Base-by-base conservation (phyloP, 2,329 filamentous ascomycete genomes). In the Ophiostoma triangulosporum region DNA sequence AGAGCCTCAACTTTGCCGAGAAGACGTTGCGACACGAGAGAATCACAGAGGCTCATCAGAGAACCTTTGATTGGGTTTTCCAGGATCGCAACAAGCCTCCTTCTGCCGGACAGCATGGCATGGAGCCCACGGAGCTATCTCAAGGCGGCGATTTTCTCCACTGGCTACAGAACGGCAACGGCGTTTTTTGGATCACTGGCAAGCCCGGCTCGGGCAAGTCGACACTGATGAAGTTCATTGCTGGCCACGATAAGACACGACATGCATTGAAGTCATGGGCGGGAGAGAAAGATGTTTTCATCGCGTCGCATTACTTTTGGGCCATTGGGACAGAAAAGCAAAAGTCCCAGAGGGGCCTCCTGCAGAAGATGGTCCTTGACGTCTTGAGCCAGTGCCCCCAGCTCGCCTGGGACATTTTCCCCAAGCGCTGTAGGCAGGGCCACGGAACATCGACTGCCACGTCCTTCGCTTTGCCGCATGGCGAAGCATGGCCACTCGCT, bases 161-260 rank as follows among this genome's bases (percentile, higher is more conserved):
- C 15, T 54, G 52, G 53, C 50, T 54, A 3, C 14, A 48, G 32
- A 48, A 29, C 8, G 53, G 53, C n/a, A 22, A 11, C 24, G 53
- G 49, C 24, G 20, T n/a, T 3, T 56, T 54, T 32, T 54, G 51
- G 51, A 48, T 56, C 48, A 51, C 22, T 22, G 55, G 55, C 12
- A 54, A 54, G 24, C 20, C 55, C 3, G 55, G 52, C 2, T 24
- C 52, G 3, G 55, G 55, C 17, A 56, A 56, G 31, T 54, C 51
- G 3, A 56, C 55, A 3, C 49, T 56, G 5, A 56, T 56, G 52
- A 56, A 56, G 24, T 56, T 56, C 8, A 14, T 54, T 1, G 46
- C 36, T 9, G 22, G n/a, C 24, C 54, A 56, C n/a, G n/a, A 27
- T 9, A 38, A 45, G 29, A 52, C 50, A 4, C 12, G n/a, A n/a